Conservation (phyloP, 306 rosid species). For the Ormosia emarginata region DNA sequence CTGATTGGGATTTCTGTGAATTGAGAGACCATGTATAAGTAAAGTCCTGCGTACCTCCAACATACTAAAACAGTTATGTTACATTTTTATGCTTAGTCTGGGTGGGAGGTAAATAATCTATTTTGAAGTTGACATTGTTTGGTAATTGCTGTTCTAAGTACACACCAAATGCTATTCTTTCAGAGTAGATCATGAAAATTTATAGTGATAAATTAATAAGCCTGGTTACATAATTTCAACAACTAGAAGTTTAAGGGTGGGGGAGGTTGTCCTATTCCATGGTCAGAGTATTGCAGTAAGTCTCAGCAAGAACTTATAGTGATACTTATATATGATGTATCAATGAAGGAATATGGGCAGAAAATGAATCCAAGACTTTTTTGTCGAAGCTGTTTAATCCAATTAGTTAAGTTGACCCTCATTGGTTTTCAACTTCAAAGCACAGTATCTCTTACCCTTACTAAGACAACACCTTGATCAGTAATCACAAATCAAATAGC, state of each 20-base stretch:
- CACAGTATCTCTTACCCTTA: background rate
- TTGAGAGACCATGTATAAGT: background rate
- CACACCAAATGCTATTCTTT: background rate
- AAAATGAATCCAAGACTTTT: background rate
- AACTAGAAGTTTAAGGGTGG: background rate
- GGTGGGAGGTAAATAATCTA: background rate
- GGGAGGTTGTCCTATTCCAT: background rate
- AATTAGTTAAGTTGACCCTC: background rate
- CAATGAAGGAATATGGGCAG: background rate
- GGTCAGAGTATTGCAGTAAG: background rate
- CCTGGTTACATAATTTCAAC: background rate
- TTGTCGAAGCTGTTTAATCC: background rate
- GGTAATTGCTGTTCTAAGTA: background rate
- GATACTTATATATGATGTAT: background rate
- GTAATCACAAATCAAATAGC: background rate
- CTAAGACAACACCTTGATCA: background rate
- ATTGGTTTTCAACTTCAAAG: slow-evolving; percentile 3
- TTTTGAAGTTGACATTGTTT: slow-evolving; percentile 1
- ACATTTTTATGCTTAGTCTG: background rate
- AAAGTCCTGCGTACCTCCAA: background rate
- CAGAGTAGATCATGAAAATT: background rate
- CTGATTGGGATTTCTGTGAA: slow-evolving; percentile 14
- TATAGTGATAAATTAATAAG: background rate
- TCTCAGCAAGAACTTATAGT: background rate
- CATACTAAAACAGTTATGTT: slow-evolving; percentile 14